A percentile compares a stretch with the other conserved stretches of the same genome.
phyloP scores from a whole-genome alignment of 2,329 filamentous ascomycete genomes.

The Biscogniauxia marginata region DNA sequence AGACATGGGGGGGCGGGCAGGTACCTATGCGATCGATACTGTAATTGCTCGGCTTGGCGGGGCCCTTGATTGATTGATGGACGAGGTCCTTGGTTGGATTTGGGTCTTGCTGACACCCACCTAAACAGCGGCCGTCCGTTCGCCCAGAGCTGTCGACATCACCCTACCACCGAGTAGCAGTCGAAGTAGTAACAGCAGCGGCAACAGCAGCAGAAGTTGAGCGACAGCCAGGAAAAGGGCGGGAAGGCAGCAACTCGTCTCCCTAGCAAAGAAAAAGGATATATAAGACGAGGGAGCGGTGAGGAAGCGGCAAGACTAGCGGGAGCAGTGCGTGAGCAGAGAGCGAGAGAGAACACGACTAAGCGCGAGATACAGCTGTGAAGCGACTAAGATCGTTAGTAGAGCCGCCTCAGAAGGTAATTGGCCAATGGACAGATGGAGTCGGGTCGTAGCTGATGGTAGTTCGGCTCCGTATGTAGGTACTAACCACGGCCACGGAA shows the following conservation, averaged over 20 bases:
- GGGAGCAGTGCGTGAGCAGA: not conserved
- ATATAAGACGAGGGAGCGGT: not conserved
- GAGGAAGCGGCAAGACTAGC: not conserved
- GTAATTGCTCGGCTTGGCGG: slow-evolving; percentile 21
- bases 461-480: not conserved
- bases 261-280: not conserved
- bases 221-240: not conserved
- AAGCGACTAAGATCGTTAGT: not conserved
- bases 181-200: not conserved
- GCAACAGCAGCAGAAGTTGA: not conserved
- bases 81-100: slow-evolving; percentile 6
- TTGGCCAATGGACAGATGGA: not conserved
- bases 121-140: not conserved
- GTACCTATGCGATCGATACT: slow-evolving; percentile 22
- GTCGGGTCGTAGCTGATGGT: not conserved
- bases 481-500: not conserved
- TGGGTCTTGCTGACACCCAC: not conserved
- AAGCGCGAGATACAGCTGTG: not conserved
- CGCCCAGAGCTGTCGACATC: not conserved
- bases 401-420: not conserved
- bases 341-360: not conserved
- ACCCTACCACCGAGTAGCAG: not conserved
- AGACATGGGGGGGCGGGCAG: slow-evolving; percentile 7
- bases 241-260: not conserved
- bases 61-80: slow-evolving; percentile 6